These are phyloP conservation scores for Pholiota adiposa DNA, from an alignment of 1,284 basidiomycete species.

Conservation along the genomic window DNA sequence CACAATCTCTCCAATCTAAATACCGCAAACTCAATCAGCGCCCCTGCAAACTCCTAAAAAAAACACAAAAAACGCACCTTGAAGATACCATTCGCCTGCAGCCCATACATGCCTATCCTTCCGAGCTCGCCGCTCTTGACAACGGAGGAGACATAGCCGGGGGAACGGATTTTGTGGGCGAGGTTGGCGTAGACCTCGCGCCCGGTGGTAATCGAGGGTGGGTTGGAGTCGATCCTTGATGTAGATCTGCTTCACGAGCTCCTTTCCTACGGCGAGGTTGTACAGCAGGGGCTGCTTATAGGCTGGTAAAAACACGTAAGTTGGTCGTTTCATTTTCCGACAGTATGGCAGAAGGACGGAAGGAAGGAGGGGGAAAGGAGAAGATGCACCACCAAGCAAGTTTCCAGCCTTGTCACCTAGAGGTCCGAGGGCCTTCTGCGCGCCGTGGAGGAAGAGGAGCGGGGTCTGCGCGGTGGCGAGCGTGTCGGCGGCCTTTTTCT, in stretches of 20 bases:
- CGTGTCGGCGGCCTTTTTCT: no score
- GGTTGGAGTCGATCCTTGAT: slow-evolving; percentile 86
- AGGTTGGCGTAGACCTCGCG: slow-evolving; percentile 76
- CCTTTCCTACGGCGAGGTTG: slow-evolving; percentile 84
- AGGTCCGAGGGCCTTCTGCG: slow-evolving; percentile 61
- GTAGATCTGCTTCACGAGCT: slow-evolving; percentile 91
- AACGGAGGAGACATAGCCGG: slow-evolving; percentile 73
- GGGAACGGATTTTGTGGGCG: slow-evolving; percentile 68
- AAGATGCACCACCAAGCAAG: slow-evolving; percentile 67
- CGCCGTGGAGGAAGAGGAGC: slow-evolving; percentile 55
- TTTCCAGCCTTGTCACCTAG: slow-evolving; percentile 62
- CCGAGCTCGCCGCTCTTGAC: slow-evolving; percentile 79
- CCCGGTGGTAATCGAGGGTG: slow-evolving; percentile 71
- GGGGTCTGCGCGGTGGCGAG: no score
- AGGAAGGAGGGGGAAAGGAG: no score
- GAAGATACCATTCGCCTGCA: slow-evolving; percentile 90
- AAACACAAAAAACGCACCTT: slow-evolving; percentile 53
- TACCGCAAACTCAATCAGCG: slow-evolving; percentile 20
- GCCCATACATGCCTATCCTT: slow-evolving; percentile 81
- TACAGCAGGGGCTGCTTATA: slow-evolving; percentile 85
- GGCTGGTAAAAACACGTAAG: slow-evolving; percentile 47
- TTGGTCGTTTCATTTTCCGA: background rate
- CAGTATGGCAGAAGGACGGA: no score
- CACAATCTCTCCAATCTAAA: slow-evolving; percentile 88
- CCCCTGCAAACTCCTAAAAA: slow-evolving; percentile 14